Conservation (phyloP, 139 green algal genomes). For the Chlamydomonas incerta region DNA sequence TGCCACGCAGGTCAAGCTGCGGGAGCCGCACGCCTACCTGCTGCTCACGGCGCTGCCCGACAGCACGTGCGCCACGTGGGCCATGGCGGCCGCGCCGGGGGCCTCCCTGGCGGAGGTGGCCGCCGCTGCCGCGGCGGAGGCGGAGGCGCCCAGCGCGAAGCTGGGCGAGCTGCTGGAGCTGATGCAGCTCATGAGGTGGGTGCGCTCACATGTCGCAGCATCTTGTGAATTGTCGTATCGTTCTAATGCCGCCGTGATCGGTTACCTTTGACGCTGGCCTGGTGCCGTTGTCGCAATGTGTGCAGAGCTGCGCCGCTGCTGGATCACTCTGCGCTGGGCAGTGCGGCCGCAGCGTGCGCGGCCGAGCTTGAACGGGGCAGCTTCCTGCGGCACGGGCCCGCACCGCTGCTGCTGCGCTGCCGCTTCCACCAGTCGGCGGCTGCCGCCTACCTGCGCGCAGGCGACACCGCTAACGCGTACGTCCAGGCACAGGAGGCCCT, state of each 20-base stretch:
- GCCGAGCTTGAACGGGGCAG: constrained; percentile 12
- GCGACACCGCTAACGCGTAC: constrained; percentile 7
- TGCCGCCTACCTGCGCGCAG: constrained; percentile 7
- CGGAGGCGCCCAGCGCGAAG: not conserved
- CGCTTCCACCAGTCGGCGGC: constrained; percentile 35
- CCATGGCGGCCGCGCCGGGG: not conserved
- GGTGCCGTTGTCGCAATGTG: too few relatives aligned
- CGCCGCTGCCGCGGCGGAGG: not conserved
- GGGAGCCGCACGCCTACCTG: constrained; percentile 16
- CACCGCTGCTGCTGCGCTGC: constrained; percentile 30
- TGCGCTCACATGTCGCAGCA: too few relatives aligned
- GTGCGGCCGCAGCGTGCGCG: not conserved
- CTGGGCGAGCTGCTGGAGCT: not conserved
- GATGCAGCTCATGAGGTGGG: not conserved
- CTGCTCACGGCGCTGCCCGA: not conserved
- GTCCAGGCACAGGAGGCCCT: constrained; percentile 45
- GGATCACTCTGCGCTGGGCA: not conserved
- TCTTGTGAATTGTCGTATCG: too few relatives aligned
- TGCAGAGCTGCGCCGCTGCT: too few relatives aligned
- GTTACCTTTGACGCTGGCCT: too few relatives aligned
- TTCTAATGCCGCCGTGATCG: too few relatives aligned
- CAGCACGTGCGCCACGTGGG: not conserved
- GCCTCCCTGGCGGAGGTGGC: not conserved
- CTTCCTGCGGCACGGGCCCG: constrained; percentile 29
- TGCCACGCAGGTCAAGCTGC: constrained; percentile 24